Conservation (phyloP, 2,329 filamentous ascomycete genomes). For the Fusarium pseudograminearum region DNA sequence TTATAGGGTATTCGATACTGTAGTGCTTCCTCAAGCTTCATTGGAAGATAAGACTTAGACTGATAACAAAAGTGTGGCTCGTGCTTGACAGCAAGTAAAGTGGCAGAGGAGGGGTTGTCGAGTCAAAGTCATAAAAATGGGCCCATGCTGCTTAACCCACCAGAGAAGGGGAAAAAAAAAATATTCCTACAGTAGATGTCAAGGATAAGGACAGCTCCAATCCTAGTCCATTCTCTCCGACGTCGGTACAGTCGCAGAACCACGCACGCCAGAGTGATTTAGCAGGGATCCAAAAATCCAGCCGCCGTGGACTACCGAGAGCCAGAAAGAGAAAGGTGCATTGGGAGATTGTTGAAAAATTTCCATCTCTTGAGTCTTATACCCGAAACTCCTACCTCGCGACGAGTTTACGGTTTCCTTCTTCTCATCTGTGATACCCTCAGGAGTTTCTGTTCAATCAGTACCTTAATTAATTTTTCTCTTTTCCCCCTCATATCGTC, state of each 20-base stretch:
- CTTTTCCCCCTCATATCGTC: background rate
- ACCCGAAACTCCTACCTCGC: constrained; percentile 21
- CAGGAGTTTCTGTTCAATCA: constrained; percentile 15
- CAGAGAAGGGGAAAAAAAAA: constrained; percentile 34
- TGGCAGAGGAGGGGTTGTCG: background rate
- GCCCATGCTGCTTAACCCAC: background rate
- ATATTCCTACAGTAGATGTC: background rate
- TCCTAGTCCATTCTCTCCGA: constrained; percentile 41
- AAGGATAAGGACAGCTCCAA: constrained; percentile 16
- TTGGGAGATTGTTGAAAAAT: constrained; percentile 44
- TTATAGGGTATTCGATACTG: constrained; percentile 19
- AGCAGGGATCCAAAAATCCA: constrained; percentile 36
- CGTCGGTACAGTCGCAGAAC: constrained; percentile 41
- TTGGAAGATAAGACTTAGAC: constrained; percentile 3
- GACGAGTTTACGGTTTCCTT: constrained; percentile 28
- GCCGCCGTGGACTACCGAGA: constrained; percentile 16
- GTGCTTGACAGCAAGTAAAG: background rate
- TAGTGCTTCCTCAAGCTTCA: background rate
- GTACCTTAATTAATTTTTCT: constrained; percentile 2
- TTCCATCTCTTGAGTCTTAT: constrained; percentile 37
- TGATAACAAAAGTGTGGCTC: constrained; percentile 6
- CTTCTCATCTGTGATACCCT: constrained; percentile 13
- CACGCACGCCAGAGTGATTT: constrained; percentile 29
- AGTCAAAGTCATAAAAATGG: constrained; percentile 5
- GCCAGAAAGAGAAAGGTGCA: constrained; percentile 39